Evolutionary conservation across 495 filamentous ascomycete species (phyloP), one percentile per base, ranked within the genome.

Genomic region (Daldinia childiae): DNA sequence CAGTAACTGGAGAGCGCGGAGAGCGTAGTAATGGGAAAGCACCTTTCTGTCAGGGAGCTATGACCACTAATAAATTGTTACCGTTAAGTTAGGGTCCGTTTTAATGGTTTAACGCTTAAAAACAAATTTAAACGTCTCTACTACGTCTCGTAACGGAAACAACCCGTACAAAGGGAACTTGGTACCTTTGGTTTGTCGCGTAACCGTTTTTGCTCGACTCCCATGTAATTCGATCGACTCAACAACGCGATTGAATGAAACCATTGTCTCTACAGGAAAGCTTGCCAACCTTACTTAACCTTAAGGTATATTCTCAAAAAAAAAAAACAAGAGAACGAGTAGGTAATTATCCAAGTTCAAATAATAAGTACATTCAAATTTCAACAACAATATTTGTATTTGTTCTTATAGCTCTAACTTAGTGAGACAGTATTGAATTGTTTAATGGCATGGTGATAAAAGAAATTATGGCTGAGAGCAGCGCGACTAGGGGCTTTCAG

Each of bases 391-490:
- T 24, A 21, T 9, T 48, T 21, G 9, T 24, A 48, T 48, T 24
- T 48, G 43, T 4, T 48, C 9, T 21, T 24, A 48, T 21, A 21
- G 43, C 19, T 48, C 17, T 48, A 48, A 48, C 43, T 24, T 11
- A 14, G 8, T 12, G 41, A 15, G n/a, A 21, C 8, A 48, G 4
- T 11, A 48, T 19, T 48, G 43, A 48, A 48, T 4, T 29, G 48
- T 62, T 39, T 48, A 57, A 57, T 68, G 30, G 34, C 55, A 57
- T 50, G 32, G 34, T 63, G 39, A 68, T 26, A 39, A 27, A 60
- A 51, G 26, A 29, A 36, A 15, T 24, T 30, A 68, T 66, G 62
- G 57, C 34, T 34, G 52, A 58, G 54, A 65, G n/a, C 66, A 69
- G 54, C 51, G 19, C 45, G 26, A 61, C 32, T 3, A 24, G 68